Evolutionary conservation across 2,329 filamentous ascomycete genomes (phyloP), one percentile per base, ranked within the genome.

Genomic region (Chaetomiaceae sp.): DNA sequence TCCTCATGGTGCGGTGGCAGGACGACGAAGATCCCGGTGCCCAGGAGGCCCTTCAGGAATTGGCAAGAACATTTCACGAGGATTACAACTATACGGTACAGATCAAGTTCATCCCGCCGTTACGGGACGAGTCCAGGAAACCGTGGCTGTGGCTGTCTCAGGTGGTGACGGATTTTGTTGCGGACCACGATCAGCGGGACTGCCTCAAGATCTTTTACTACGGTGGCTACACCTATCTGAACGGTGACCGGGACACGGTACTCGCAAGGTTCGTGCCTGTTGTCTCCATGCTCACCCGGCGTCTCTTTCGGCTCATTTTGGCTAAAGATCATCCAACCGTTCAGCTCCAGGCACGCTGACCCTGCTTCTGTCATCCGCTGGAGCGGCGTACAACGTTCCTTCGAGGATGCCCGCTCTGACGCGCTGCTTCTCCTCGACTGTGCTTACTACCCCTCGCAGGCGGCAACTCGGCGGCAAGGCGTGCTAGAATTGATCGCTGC

Each of bases 161-260:
- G 14, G 69, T 68, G 37, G 68, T 79, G 20, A 72, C 69, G 48
- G 68, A 73, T 33, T 80, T 79, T 58, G 68, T 74, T 38, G 73
- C 75, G 45, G 69, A 73, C 20, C 67, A 68, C 32, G 75, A 80
- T 51, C 69, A 73, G 42, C 71, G 76, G 33, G 76, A 80, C 54
- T 70, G 75, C 17, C 59, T 81, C 46, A 80, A 80, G 56, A 72
- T 81, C 45, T 69, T 81, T 38, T 79, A 77, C 58, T 81, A 81
- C 55, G 72, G 69, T 12, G 77, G 77, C 6, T 68, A 74, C 46
- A 77, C 71, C 33, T 76, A 72, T 53, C 62, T 80, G 20, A 73
- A 80, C 52, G 68, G 66, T 6, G 72, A 79, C 45, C 67, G 75
- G 36, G 74, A 79, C 52, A 78, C 79, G 74, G 68, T 78, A 26